Evolutionary conservation across 2,329 filamentous ascomycete species (phyloP).

Genomic region (Blastomyces percursus): DNA sequence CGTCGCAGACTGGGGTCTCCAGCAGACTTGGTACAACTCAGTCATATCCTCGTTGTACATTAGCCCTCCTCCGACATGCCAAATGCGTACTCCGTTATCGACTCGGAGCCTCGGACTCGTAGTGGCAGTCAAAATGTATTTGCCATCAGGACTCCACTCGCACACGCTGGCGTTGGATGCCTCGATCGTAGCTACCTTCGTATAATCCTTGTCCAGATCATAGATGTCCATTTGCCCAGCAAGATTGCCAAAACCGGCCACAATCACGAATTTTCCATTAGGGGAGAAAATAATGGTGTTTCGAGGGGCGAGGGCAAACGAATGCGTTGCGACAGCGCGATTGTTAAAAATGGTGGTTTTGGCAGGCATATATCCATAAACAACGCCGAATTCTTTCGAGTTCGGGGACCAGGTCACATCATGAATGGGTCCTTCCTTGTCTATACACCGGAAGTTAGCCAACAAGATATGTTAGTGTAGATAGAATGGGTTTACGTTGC

Average conservation of each 20-base stretch:
- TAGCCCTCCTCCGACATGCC: conserved; percentile 76
- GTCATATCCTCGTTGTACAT: conserved; percentile 96
- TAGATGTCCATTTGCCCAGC: conserved; percentile 97
- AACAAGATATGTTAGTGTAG: neutral
- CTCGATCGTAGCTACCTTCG: conserved; percentile 87
- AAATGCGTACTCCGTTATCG: conserved; percentile 91
- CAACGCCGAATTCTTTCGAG: conserved; percentile 92
- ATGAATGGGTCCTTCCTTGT: conserved; percentile 96
- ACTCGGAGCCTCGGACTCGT: conserved; percentile 90
- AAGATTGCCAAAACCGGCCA: conserved; percentile 94
- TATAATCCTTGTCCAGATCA: conserved; percentile 86
- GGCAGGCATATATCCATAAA: conserved; percentile 98
- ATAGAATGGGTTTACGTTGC: conserved; percentile 2
- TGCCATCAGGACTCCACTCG: conserved; percentile 93
- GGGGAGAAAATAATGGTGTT: conserved; percentile 96
- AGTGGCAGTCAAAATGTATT: conserved; percentile 93
- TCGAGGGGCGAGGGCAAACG: conserved; percentile 73
- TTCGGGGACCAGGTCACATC: conserved; percentile 98
- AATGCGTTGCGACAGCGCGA: conserved; percentile 69
- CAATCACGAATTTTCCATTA: conserved; percentile 80
- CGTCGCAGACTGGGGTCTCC: conserved; percentile 63
- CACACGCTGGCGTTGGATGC: conserved; percentile 93
- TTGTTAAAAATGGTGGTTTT: conserved; percentile 98
- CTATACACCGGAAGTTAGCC: conserved; percentile 31
- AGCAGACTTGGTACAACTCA: conserved; percentile 82